Conservation (phyloP, 1,139 yeast genomes). For the Kurtzmaniella natalensis region DNA sequence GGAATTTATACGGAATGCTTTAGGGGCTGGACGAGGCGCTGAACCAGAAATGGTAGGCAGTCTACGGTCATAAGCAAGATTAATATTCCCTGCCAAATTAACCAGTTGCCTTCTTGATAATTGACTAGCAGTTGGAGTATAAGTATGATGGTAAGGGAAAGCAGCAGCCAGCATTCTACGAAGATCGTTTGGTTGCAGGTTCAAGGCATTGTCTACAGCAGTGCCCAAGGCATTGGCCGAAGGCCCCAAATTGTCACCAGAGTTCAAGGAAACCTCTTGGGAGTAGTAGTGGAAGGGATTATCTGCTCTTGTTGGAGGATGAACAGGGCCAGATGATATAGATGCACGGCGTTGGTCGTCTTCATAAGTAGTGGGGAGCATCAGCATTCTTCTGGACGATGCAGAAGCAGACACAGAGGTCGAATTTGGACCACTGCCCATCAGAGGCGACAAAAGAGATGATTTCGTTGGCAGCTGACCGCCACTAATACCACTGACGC, state of each 20-base stretch:
- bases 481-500: no score
- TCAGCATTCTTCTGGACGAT: constrained; percentile 1
- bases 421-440: constrained; percentile 29
- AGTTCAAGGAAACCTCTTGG: constrained; percentile 31
- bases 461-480: constrained; percentile 9
- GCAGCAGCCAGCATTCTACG: constrained; percentile 42
- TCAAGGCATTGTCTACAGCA: constrained; percentile 5
- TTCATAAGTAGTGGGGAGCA: constrained; percentile 52
- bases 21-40: constrained; percentile 30
- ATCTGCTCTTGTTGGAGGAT: constrained; percentile 46
- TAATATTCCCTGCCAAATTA: not conserved
- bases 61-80: not conserved
- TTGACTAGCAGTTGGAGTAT: not conserved
- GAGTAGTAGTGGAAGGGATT: constrained; percentile 45
- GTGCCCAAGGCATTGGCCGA: constrained; percentile 3
- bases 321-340: constrained; percentile 19
- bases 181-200: constrained; percentile 16
- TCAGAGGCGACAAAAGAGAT: constrained; percentile 27
- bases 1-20: constrained; percentile 32
- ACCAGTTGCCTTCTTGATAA: not conserved
- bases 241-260: constrained; percentile 2
- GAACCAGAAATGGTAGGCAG: not conserved
- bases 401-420: not conserved
- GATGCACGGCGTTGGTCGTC: constrained; percentile 20
- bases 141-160: not conserved